Base-by-base conservation (phyloP, 2,329 filamentous ascomycete genomes). In the Graphium sp. region DNA sequence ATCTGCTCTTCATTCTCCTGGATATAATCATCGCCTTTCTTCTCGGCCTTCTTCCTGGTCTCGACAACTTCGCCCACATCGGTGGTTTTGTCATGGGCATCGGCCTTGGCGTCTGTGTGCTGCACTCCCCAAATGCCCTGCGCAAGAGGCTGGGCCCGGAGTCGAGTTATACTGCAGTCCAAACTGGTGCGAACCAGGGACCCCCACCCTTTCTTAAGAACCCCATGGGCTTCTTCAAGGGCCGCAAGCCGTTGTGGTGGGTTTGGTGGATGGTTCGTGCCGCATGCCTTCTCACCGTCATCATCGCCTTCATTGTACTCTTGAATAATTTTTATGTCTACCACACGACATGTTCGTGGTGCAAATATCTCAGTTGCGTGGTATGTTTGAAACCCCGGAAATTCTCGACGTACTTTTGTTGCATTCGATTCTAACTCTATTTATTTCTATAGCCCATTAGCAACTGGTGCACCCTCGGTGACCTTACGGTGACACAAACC, bases 1-100 rank as follows among this genome's bases (percentile, higher is more conserved):
- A 95, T 42, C 57, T 98, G n/a, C 56, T 81, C 30, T 92, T 91
- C 50, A 79, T 95, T 48, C 36, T 85, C 26, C 54, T 94, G 32
- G 85, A 94, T 43, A 71, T 95, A 35, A 58, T 74, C 38, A 84
- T 98, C 38, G 83, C 84, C 0, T 94, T 98, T 46, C 83, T 89
- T 11, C 66, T 98, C 3, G 89, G 89, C 19, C 65, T 98, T 4
- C 64, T 98, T 2, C 89, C 89, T 0, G 87, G 85, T 7, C 56
- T 98, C 26, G 89, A 98, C 59, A 98, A 98, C 52, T 98, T 95
- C 50, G 81, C 82, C 11, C 89, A 98, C 41, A 94, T 98, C 36
- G 89, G 89, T 31, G 89, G 89, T 2, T 94, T 95, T 49, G 54
- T 92, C 28, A 92, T 92, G 73, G 89, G 89, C 1, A 56, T 98